Evolutionary conservation across 257 asterid species (phyloP).

Genomic region (Handroanthus guayacan): DNA sequence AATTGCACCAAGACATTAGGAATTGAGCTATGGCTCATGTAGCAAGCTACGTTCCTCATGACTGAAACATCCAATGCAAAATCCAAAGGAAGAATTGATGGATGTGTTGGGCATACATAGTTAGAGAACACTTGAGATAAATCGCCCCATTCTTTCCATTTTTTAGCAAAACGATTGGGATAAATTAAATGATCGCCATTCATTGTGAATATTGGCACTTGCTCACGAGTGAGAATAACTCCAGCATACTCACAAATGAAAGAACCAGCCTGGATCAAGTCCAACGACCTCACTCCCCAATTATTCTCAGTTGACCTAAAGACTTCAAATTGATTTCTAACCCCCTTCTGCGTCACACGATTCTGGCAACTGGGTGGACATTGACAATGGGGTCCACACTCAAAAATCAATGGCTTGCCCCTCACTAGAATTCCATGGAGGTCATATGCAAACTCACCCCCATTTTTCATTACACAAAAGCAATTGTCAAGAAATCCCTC

Average conservation of each 20-base stretch:
- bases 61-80: constrained; percentile 87
- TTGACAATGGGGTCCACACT: constrained; percentile 82
- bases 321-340: constrained; percentile 74
- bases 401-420: constrained; percentile 85
- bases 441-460: constrained; percentile 78
- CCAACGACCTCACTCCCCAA: constrained; percentile 94
- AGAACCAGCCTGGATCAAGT: constrained; percentile 87
- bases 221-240: constrained; percentile 82
- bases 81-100: constrained; percentile 80
- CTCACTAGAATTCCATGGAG: constrained; percentile 65
- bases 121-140: constrained; percentile 63
- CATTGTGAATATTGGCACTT: constrained; percentile 76
- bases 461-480: constrained; percentile 74
- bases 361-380: constrained; percentile 79
- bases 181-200: constrained; percentile 83
- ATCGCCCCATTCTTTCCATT: constrained; percentile 94
- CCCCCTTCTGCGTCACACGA: constrained; percentile 84
- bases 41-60: constrained; percentile 90
- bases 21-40: constrained; percentile 77
- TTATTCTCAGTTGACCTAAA: constrained; percentile 89
- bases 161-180: constrained; percentile 74
- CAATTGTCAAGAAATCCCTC: constrained; percentile 68
- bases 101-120: constrained; percentile 61
- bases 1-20: constrained; percentile 86
- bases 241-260: constrained; percentile 93